Evolutionary conservation across 495 filamentous ascomycete species (phyloP).

Genomic region (Podospora fimiseda): DNA sequence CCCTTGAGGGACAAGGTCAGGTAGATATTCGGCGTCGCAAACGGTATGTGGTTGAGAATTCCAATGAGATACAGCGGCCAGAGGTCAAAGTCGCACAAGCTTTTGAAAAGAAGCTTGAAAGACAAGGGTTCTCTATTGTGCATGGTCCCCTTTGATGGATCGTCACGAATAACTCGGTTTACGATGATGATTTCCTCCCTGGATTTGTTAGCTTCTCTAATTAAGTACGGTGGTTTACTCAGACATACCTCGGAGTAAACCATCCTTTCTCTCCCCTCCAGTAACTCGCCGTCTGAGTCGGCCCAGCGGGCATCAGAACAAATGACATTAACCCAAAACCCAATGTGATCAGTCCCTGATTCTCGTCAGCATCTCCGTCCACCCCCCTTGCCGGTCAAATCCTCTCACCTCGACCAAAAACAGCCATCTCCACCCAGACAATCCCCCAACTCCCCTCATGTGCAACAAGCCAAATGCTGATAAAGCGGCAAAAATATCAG

Average conservation of each 20-base stretch:
- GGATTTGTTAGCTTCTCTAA: background rate
- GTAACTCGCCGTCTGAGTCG: constrained; percentile 46
- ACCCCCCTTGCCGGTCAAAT: background rate
- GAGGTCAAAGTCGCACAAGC: constrained; percentile 61
- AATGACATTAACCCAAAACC: constrained; percentile 46
- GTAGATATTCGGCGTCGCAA: constrained; percentile 47
- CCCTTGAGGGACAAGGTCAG: constrained; percentile 55
- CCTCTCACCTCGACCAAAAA: constrained; percentile 39
- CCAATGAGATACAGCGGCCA: constrained; percentile 66
- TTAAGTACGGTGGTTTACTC: background rate
- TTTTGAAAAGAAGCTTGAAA: constrained; percentile 49
- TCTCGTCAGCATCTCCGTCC: background rate
- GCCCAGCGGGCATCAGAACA: constrained; percentile 50
- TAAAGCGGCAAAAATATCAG: constrained; percentile 46
- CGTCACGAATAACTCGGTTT: constrained; percentile 66
- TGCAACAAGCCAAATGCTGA: constrained; percentile 47
- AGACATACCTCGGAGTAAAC: constrained; percentile 32
- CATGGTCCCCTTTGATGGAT: constrained; percentile 59
- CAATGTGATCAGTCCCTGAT: constrained; percentile 42
- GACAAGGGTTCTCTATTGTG: constrained; percentile 55
- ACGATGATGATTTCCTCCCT: constrained; percentile 58
- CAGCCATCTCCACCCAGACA: constrained; percentile 58
- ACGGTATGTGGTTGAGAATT: constrained; percentile 50
- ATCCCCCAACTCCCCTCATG: constrained; percentile 46
- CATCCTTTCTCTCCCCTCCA: constrained; percentile 43